Evolutionary conservation across 805 yeast genomes (phyloP).

Genomic region (Pichia nakasei): DNA sequence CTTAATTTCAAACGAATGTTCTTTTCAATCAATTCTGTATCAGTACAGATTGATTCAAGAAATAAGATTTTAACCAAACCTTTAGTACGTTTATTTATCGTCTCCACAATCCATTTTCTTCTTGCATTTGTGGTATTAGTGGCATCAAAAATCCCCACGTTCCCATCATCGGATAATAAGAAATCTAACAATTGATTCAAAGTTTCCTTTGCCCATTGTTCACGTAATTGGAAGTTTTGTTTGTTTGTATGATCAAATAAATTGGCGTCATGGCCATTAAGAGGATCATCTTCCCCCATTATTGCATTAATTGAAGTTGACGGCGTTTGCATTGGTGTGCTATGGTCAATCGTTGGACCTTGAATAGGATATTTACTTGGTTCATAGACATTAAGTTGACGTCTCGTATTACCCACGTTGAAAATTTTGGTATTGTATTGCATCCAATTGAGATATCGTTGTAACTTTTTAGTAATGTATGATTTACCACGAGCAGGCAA

Average conservation of each 20-base stretch:
- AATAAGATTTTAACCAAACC: slow-evolving; percentile 32
- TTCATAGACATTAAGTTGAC: slow-evolving; percentile 39
- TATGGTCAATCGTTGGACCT: slow-evolving; percentile 24
- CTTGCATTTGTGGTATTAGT: slow-evolving; percentile 45
- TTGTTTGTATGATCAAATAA: slow-evolving; percentile 38
- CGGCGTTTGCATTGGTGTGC: not conserved
- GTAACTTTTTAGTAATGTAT: slow-evolving; percentile 56
- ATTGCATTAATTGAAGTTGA: not conserved
- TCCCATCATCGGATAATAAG: slow-evolving; percentile 33
- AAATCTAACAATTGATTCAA: slow-evolving; percentile 37
- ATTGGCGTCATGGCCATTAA: slow-evolving; percentile 25
- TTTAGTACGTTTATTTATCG: slow-evolving; percentile 27
- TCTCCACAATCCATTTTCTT: slow-evolving; percentile 31
- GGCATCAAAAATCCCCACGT: slow-evolving; percentile 53
- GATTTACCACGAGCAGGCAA: slow-evolving; percentile 75
- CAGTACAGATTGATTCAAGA: slow-evolving; percentile 77
- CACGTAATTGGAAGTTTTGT: slow-evolving; percentile 36
- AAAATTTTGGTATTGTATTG: slow-evolving; percentile 58
- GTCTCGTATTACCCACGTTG: slow-evolving; percentile 67
- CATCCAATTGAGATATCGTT: slow-evolving; percentile 49
- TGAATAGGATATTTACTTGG: slow-evolving; percentile 30
- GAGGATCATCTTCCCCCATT: not conserved
- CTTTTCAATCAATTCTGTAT: slow-evolving; percentile 66
- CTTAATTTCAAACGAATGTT: slow-evolving; percentile 77
- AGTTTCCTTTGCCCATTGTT: slow-evolving; percentile 45